phyloP scores from a whole-genome alignment of 2,329 filamentous ascomycete genomes.

The Orbilia javanica region DNA sequence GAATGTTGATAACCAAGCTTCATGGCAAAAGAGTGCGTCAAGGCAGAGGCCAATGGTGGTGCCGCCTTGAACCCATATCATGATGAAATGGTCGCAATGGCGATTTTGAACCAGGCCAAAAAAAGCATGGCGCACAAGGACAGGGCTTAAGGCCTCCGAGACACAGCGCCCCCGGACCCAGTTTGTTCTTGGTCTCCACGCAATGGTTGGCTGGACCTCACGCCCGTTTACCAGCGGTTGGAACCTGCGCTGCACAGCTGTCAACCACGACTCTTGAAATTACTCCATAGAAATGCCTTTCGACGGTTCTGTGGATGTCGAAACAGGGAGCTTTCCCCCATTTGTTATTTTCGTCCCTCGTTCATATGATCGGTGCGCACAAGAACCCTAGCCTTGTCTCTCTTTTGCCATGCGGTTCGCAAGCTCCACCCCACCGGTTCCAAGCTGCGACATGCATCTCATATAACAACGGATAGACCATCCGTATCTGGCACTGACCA shows the following conservation, averaged over 20 bases:
- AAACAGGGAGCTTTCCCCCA: slow-evolving; percentile 21
- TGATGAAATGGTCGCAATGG: slow-evolving; percentile 31
- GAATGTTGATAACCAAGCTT: background rate
- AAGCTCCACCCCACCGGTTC: slow-evolving; percentile 48
- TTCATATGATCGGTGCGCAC: slow-evolving; percentile 12
- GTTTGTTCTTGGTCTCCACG: slow-evolving; percentile 13
- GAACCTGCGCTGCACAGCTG: slow-evolving; percentile 24
- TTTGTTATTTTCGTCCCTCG: slow-evolving; percentile 26
- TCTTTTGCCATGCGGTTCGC: slow-evolving; percentile 28
- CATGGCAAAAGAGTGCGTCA: background rate
- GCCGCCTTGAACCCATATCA: slow-evolving; percentile 14
- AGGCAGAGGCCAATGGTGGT: slow-evolving; percentile 23
- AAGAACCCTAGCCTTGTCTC: slow-evolving; percentile 22
- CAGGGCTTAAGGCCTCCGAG: slow-evolving; percentile 53
- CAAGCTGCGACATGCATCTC: slow-evolving; percentile 54
- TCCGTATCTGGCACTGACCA: slow-evolving; percentile 33
- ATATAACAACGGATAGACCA: slow-evolving; percentile 56
- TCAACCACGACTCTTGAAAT: slow-evolving; percentile 34
- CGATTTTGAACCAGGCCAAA: slow-evolving; percentile 23
- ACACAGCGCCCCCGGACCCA: slow-evolving; percentile 30
- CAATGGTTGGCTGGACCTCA: slow-evolving; percentile 42
- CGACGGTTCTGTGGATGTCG: slow-evolving; percentile 7
- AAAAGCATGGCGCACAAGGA: slow-evolving; percentile 33
- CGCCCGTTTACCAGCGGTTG: slow-evolving; percentile 36
- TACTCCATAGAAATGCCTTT: slow-evolving; percentile 17